Base-by-base conservation (phyloP, 83 land plant species). In the Picea engelmannii region DNA sequence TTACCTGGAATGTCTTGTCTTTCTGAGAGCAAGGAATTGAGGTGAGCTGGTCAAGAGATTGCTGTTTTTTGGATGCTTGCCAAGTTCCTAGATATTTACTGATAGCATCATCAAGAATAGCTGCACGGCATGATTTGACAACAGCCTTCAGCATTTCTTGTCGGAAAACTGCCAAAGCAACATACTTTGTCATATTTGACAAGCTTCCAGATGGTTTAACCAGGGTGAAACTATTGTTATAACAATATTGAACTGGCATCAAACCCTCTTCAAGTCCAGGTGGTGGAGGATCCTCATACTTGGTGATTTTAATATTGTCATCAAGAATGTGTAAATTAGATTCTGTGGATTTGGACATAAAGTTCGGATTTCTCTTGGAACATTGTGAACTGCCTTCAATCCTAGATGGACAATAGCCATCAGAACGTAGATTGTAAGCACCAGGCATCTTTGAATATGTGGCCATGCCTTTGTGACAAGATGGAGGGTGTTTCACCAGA, bases 101-200 rank as follows among this genome's bases (percentile, higher is more conserved):
- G 12, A 73, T 73, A 73, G 27, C 59, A 73, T 78, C 81, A 66
- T 78, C 78, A 47, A 84, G 55, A 44, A 71, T 76, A 16, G 79
- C 80, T 7, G 83, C 25, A 42, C 70, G 87, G 85, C 85, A 88
- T 27, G 86, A 85, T 74, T 74, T 70, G 59, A 92, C 68, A 4
- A 85, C 87, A 73, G 83, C 76, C 55, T 86, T 80, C 79, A 90
- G 88, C 77, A 92, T 27, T 78, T 84, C 86, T 75, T 90, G 94
- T 20, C 90, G 82, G 78, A 82, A 90, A 60, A 88, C 66, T 64
- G 92, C 86, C 61, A 86, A 40, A 23, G 84, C 76, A 69, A 90
- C 42, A 81, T 83, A 84, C 69, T 79, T 63, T 17, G 68, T 81
- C 59, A 86, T 82, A 49, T 75, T 79, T 2, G 87, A 74, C 66